Evolutionary conservation across 2,329 filamentous ascomycete genomes (phyloP).

Genomic region (Aspergillus piperis): DNA sequence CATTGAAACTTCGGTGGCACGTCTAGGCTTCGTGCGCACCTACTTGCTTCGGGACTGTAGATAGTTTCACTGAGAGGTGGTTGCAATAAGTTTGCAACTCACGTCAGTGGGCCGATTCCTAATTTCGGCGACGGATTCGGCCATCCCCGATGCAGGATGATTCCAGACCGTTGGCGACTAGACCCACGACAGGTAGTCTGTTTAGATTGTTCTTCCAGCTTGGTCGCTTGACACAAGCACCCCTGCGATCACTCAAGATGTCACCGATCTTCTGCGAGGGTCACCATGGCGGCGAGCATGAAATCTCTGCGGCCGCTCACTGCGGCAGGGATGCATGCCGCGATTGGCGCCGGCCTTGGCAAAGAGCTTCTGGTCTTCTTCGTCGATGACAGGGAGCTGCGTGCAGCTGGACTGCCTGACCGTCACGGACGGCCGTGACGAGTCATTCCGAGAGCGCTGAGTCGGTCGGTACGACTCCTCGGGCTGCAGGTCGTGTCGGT

Average conservation of each 20-base stretch:
- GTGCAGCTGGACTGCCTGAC: slow-evolving; percentile 34
- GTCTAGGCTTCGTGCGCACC: no score
- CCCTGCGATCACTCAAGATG: slow-evolving; percentile 17
- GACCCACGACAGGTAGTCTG: background rate
- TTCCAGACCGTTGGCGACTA: background rate
- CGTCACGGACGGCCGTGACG: slow-evolving; percentile 29
- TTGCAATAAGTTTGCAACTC: background rate
- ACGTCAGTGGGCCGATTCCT: background rate
- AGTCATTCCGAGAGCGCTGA: slow-evolving; percentile 21
- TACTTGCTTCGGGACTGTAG: no score
- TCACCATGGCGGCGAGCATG: slow-evolving; percentile 22
- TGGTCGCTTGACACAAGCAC: slow-evolving; percentile 2
- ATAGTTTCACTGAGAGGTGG: background rate
- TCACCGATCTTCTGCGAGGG: slow-evolving; percentile 26
- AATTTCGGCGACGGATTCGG: background rate
- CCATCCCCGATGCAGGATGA: background rate
- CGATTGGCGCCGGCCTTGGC: slow-evolving; percentile 23
- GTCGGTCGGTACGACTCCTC: slow-evolving; percentile 21
- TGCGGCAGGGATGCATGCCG: slow-evolving; percentile 19
- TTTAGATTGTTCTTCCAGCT: background rate
- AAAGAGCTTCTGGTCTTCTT: slow-evolving; percentile 36
- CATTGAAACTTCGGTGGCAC: background rate
- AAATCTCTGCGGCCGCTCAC: slow-evolving; percentile 22
- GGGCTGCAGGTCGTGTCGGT: slow-evolving; percentile 24
- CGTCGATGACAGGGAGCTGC: slow-evolving; percentile 34